Percentiles rank a stretch among this genome's conserved stretches.
Evolutionary conservation across 495 filamentous ascomycete genomes (phyloP).

Genomic region (Hyaloscypha bicolor): DNA sequence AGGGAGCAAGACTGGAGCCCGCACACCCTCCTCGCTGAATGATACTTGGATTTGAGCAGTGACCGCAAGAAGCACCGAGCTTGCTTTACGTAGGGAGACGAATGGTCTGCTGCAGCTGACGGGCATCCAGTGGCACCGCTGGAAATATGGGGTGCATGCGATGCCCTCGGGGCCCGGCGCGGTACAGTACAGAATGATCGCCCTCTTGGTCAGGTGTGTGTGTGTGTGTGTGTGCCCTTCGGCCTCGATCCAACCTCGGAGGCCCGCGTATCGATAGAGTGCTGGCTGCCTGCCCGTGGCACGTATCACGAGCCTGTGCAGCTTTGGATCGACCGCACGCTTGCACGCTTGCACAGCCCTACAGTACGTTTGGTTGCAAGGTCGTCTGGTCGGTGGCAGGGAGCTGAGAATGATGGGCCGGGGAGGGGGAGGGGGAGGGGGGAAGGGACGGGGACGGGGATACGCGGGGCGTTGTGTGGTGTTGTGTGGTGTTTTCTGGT

Average conservation of each 20-base stretch:
- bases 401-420: too few species aligned
- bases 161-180: not conserved
- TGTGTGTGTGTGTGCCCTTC: not conserved
- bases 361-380: not conserved
- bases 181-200: not conserved
- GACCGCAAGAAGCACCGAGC: conserved; percentile 17
- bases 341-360: not conserved
- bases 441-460: too few species aligned
- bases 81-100: not conserved
- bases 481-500: too few species aligned
- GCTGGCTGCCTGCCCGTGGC: not conserved
- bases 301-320: not conserved
- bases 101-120: not conserved
- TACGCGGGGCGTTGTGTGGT: too few species aligned
- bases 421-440: too few species aligned
- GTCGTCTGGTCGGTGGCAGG: too few species aligned
- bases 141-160: not conserved
- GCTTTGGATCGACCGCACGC: not conserved
- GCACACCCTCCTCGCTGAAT: not conserved
- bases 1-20: not conserved
- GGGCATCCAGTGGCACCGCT: not conserved
- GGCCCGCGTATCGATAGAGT: not conserved
- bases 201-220: not conserved
- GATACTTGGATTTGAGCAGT: not conserved
- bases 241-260: not conserved